Evolutionary conservation across 1,284 basidiomycete species (phyloP).

Genomic region (Pseudozyma thailandica): DNA sequence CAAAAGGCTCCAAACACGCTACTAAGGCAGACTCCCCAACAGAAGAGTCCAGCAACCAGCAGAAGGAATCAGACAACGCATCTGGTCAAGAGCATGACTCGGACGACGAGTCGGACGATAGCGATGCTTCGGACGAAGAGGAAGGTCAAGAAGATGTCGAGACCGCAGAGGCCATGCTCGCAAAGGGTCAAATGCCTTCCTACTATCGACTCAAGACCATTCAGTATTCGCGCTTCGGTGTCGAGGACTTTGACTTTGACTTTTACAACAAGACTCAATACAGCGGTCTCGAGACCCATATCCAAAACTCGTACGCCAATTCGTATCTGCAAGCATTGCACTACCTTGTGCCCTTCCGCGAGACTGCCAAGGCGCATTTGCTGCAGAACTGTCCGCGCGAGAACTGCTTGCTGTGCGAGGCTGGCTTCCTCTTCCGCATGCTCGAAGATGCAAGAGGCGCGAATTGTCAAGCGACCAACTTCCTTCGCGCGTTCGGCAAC

Average conservation of each 20-base stretch:
- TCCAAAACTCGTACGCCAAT: slow-evolving; percentile 97
- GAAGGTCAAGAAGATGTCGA: slow-evolving; percentile 48
- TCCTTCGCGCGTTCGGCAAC: slow-evolving; percentile 87
- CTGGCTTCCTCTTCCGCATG: slow-evolving; percentile 95
- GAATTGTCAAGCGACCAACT: slow-evolving; percentile 96
- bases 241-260: slow-evolving; percentile 98
- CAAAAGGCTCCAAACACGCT: slow-evolving; percentile 9
- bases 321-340: slow-evolving; percentile 89
- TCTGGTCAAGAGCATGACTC: slow-evolving; percentile 15
- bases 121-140: slow-evolving; percentile 43
- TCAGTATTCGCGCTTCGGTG: slow-evolving; percentile 98
- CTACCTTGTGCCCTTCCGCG: slow-evolving; percentile 81
- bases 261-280: slow-evolving; percentile 74
- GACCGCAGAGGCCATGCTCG: slow-evolving; percentile 38
- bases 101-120: slow-evolving; percentile 25
- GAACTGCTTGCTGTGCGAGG: slow-evolving; percentile 92
- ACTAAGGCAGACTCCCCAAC: slow-evolving; percentile 9
- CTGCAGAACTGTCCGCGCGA: slow-evolving; percentile 80
- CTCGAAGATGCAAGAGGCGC: slow-evolving; percentile 91
- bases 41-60: neutral
- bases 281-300: slow-evolving; percentile 95
- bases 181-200: slow-evolving; percentile 74
- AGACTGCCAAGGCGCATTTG: slow-evolving; percentile 88
- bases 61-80: neutral
- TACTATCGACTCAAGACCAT: slow-evolving; percentile 94